Evolutionary conservation across 495 filamentous ascomycete species (phyloP).

Genomic region (Penicillium tannophilum): DNA sequence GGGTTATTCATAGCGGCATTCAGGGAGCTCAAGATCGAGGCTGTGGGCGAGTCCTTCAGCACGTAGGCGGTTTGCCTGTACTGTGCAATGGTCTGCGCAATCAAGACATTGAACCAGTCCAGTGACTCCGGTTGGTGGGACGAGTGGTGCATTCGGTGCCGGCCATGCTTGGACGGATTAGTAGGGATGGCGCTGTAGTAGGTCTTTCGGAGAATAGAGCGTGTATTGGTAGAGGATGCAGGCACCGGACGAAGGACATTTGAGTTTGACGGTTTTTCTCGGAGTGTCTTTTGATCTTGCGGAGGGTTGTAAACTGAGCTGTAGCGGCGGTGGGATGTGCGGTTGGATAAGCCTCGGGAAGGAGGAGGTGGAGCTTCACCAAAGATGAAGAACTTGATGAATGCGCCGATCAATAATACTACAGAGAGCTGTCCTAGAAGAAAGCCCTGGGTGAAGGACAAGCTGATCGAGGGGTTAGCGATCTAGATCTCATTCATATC

Average conservation of each 20-base stretch:
- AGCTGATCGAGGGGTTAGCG: constrained; percentile 21
- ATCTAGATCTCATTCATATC: constrained; percentile 21
- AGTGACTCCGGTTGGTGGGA: constrained; percentile 97
- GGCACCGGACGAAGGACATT: constrained; percentile 67
- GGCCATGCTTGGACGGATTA: constrained; percentile 47
- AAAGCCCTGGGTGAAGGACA: constrained; percentile 66
- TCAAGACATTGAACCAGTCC: constrained; percentile 98
- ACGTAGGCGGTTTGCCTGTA: constrained; percentile 84
- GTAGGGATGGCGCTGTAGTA: constrained; percentile 86
- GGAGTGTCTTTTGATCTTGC: constrained; percentile 48
- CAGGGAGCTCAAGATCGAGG: constrained; percentile 90
- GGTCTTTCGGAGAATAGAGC: constrained; percentile 92
- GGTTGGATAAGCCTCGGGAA: constrained; percentile 71
- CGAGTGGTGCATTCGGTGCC: constrained; percentile 54
- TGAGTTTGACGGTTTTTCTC: constrained; percentile 74
- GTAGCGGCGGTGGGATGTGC: constrained; percentile 63
- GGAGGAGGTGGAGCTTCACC: constrained; percentile 87
- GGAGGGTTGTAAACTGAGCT: constrained; percentile 53
- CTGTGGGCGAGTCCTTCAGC: constrained; percentile 68
- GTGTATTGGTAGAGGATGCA: constrained; percentile 67
- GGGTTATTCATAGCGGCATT: constrained; percentile 81
- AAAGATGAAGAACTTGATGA: constrained; percentile 99
- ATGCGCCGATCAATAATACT: constrained; percentile 83
- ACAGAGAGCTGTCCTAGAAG: constrained; percentile 92
- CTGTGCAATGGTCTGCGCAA: constrained; percentile 96